Evolutionary conservation across 306 rosid genomes (phyloP).

Genomic region (Rosa multiflora): DNA sequence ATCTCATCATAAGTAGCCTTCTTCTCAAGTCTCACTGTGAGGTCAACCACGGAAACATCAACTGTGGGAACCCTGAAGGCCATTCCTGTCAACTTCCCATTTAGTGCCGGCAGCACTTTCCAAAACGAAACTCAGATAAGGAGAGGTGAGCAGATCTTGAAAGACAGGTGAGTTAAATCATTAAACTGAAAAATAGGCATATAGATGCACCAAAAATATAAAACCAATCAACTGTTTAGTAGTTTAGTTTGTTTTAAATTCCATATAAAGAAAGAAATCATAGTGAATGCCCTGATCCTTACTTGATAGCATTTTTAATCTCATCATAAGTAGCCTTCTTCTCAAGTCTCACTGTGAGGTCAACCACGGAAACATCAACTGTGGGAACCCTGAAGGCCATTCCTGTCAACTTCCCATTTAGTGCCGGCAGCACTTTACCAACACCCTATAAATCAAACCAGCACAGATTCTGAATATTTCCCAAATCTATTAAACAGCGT

Average conservation of each 20-base stretch:
- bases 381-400: slow-evolving; percentile 93
- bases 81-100: slow-evolving; percentile 94
- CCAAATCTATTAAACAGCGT: neutral
- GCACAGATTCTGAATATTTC: neutral
- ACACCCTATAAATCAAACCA: slow-evolving; percentile 52
- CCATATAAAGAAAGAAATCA: neutral
- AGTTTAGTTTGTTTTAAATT: neutral
- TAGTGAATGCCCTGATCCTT: slow-evolving; percentile 6
- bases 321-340: slow-evolving; percentile 73
- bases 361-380: slow-evolving; percentile 86
- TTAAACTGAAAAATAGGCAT: neutral
- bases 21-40: slow-evolving; percentile 80
- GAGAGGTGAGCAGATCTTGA: neutral
- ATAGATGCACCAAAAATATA: neutral
- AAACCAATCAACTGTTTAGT: neutral
- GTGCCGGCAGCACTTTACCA: slow-evolving; percentile 76
- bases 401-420: slow-evolving; percentile 91
- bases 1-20: slow-evolving; percentile 70
- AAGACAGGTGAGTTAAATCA: neutral
- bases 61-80: slow-evolving; percentile 86
- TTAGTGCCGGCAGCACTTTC: slow-evolving; percentile 73
- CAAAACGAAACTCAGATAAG: neutral
- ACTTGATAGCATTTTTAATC: slow-evolving; percentile 80
- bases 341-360: slow-evolving; percentile 82
- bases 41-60: slow-evolving; percentile 92